Conservation (phyloP, 2,329 filamentous ascomycete species). For the Fusarium oligoseptatum region DNA sequence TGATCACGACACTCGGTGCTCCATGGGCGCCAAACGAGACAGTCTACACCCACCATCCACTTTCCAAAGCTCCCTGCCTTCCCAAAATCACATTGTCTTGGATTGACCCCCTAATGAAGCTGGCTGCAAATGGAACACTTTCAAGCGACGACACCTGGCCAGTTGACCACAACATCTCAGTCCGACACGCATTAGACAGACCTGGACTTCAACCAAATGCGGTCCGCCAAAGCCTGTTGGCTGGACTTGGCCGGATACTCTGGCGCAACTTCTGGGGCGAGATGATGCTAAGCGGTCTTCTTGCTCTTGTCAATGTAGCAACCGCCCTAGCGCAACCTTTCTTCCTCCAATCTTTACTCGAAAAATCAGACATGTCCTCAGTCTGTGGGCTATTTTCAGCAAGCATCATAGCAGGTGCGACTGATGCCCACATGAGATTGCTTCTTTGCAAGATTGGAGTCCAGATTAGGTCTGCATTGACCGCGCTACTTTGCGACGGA, state of each 20-base stretch:
- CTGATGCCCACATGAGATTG: not conserved
- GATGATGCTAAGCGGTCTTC: not conserved
- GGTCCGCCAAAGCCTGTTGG: not conserved
- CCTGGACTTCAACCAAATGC: not conserved
- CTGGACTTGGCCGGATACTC: not conserved
- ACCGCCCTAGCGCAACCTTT: not conserved
- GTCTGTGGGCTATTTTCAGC: not conserved
- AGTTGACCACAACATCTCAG: not conserved
- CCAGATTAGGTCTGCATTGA: not conserved
- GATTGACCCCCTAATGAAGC: not conserved
- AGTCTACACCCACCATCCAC: not conserved
- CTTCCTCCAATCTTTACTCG: not conserved
- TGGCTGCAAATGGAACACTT: not conserved
- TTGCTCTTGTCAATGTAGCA: not conserved
- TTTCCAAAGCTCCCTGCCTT: not conserved
- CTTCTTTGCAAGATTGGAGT: not conserved
- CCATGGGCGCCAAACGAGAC: not conserved
- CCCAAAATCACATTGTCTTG: not conserved
- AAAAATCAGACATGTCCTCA: accelerated
- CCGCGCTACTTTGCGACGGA: not conserved
- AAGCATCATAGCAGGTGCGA: not conserved
- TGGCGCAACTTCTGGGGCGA: not conserved
- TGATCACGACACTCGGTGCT: not conserved
- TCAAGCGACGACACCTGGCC: not conserved
- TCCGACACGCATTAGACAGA: not conserved